Conservation (phyloP, 768 basidiomycete genomes). For the Psilocybe subaeruginosa region DNA sequence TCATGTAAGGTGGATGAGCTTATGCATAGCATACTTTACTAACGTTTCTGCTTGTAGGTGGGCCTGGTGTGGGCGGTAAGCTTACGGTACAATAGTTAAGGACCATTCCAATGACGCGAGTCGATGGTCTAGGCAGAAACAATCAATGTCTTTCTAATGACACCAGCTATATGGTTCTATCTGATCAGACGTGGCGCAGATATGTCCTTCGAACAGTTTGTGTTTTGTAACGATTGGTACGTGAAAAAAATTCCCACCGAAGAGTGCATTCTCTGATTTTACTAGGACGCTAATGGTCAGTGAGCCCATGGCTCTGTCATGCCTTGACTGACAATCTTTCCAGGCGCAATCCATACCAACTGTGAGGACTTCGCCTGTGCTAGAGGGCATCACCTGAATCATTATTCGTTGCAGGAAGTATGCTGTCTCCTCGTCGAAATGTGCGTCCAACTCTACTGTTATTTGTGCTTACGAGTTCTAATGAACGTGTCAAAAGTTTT, state of each 20-base stretch:
- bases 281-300: neutral
- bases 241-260: neutral
- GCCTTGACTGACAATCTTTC: neutral
- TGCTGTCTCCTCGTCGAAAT: constrained; percentile 3
- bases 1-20: neutral
- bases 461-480: too few species aligned
- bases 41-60: neutral
- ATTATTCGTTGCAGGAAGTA: neutral
- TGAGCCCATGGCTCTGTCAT: neutral
- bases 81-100: neutral
- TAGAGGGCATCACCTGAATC: neutral
- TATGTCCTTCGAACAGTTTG: constrained; percentile 3
- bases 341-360: neutral
- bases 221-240: constrained; percentile 8
- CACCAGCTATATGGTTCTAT: constrained; percentile 4
- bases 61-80: neutral
- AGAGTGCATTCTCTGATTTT: neutral
- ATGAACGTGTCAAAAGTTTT: neutral
- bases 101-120: neutral
- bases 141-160: constrained; percentile 4
- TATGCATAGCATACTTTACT: neutral
- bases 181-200: constrained; percentile 5
- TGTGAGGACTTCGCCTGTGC: neutral
- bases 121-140: neutral
- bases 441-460: neutral